Evolutionary conservation across 345 rosid genomes (phyloP).

Genomic region (Mallotus nudiflorus): DNA sequence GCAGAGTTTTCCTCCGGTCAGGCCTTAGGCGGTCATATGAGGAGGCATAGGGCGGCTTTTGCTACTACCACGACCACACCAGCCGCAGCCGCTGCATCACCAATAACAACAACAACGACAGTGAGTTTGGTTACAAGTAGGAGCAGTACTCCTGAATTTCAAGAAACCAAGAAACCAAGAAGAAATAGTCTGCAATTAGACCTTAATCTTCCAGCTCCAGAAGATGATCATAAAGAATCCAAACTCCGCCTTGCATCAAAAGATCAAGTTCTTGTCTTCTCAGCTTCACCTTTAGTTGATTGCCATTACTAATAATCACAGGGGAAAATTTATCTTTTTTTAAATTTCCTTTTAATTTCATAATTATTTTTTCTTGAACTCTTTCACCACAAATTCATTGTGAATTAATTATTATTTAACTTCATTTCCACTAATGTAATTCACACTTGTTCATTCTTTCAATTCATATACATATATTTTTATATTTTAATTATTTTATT

Average conservation of each 20-base stretch:
- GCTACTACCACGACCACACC: slow-evolving; percentile 14
- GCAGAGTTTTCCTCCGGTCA: slow-evolving; percentile 91
- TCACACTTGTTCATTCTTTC: slow-evolving; percentile 29
- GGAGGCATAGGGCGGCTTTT: slow-evolving; percentile 70
- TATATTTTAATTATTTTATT: not conserved
- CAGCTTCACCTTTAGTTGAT: slow-evolving; percentile 40
- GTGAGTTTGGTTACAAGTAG: slow-evolving; percentile 17
- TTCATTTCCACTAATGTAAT: slow-evolving; percentile 9
- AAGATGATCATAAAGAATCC: slow-evolving; percentile 22
- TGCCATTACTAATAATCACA: slow-evolving; percentile 29
- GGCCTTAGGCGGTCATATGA: slow-evolving; percentile 98
- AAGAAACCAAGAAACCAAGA: slow-evolving; percentile 44
- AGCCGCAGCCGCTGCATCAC: not conserved
- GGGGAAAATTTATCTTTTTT: not conserved
- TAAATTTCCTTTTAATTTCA: not conserved
- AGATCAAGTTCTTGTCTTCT: slow-evolving; percentile 55
- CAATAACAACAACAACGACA: no score
- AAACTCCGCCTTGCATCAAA: slow-evolving; percentile 22
- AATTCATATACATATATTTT: slow-evolving; percentile 14
- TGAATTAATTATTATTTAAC: not conserved
- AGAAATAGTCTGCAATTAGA: slow-evolving; percentile 17
- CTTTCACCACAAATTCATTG: slow-evolving; percentile 2
- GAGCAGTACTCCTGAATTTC: slow-evolving; percentile 25
- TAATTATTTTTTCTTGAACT: not conserved
- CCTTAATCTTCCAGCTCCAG: slow-evolving; percentile 32